Conservation (phyloP, 2,329 filamentous ascomycete genomes). For the Raffaelea arxii region DNA sequence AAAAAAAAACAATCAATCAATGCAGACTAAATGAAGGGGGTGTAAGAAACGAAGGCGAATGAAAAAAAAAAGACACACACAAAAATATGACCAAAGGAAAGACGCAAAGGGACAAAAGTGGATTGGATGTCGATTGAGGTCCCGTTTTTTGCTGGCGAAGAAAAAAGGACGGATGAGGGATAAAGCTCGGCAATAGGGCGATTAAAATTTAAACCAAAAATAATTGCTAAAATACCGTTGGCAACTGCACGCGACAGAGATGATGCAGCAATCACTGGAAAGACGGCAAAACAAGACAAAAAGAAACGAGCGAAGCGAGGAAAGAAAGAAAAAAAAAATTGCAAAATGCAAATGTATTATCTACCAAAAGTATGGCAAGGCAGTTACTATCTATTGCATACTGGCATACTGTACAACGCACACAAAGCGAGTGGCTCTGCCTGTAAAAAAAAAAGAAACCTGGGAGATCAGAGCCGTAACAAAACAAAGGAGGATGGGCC, state of each 20-base stretch:
- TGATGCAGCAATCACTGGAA: neutral
- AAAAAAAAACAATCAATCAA: neutral
- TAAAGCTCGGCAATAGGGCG: slow-evolving; percentile 18
- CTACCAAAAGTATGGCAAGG: slow-evolving; percentile 1
- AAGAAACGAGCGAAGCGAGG: neutral
- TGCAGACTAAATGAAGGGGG: neutral
- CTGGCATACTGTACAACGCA: slow-evolving; percentile 9
- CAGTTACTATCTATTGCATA: slow-evolving; percentile 5
- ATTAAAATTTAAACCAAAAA: slow-evolving; percentile 11
- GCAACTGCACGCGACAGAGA: neutral
- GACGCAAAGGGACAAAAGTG: neutral
- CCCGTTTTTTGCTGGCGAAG: slow-evolving; percentile 5
- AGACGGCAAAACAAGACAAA: neutral
- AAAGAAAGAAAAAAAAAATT: neutral
- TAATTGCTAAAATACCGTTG: slow-evolving; percentile 4
- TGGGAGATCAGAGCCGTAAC: neutral
- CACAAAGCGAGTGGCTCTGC: too few species aligned
- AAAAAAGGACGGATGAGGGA: slow-evolving; percentile 16
- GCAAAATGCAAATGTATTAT: neutral
- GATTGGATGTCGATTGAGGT: neutral
- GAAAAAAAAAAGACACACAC: neutral
- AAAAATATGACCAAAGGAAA: neutral
- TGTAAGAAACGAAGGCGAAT: neutral
- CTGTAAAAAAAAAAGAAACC: slow-evolving; percentile 1
- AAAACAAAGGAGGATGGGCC: too few species aligned